phyloP scores from a whole-genome alignment of 768 basidiomycete genomes.

The Mycena filopes region DNA sequence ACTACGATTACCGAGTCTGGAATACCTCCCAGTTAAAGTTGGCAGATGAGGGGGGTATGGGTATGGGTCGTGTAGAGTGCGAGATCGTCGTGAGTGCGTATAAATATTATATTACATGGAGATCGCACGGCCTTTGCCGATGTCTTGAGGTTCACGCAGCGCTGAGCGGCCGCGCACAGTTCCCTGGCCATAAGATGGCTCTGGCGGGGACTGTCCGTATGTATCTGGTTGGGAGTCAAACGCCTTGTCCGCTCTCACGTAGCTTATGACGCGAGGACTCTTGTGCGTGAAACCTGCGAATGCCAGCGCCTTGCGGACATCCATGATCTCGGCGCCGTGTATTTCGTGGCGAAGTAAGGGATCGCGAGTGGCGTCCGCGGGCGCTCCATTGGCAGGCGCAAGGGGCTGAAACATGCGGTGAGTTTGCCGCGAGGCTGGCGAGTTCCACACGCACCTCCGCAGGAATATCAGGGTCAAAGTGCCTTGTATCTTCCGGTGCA shows the following conservation, averaged over 20 bases:
- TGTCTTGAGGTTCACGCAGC: constrained; percentile 68
- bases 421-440: constrained; percentile 40
- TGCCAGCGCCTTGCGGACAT: constrained; percentile 90
- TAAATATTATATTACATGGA: constrained; percentile 67
- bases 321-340: constrained; percentile 87
- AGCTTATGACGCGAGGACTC: constrained; percentile 83
- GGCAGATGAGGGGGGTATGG: constrained; percentile 12
- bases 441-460: constrained; percentile 72
- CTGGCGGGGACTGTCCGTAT: constrained; percentile 48
- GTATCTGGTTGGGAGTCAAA: constrained; percentile 69
- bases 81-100: constrained; percentile 12
- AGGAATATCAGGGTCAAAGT: constrained; percentile 96
- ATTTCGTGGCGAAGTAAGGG: constrained; percentile 87
- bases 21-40: constrained; percentile 9
- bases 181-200: constrained; percentile 45
- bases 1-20: constrained; percentile 29
- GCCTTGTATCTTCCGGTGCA: constrained; percentile 88
- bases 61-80: constrained; percentile 13
- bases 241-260: constrained; percentile 78
- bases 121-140: constrained; percentile 82
- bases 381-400: constrained; percentile 87
- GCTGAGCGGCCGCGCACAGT: constrained; percentile 73
- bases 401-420: constrained; percentile 74
- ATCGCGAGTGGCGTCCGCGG: constrained; percentile 87
- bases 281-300: constrained; percentile 94